A percentile compares a stretch with the other conserved stretches of the same genome.
phyloP scores from a whole-genome alignment of 2,329 filamentous ascomycete species.

The Xylariaceae sp. region DNA sequence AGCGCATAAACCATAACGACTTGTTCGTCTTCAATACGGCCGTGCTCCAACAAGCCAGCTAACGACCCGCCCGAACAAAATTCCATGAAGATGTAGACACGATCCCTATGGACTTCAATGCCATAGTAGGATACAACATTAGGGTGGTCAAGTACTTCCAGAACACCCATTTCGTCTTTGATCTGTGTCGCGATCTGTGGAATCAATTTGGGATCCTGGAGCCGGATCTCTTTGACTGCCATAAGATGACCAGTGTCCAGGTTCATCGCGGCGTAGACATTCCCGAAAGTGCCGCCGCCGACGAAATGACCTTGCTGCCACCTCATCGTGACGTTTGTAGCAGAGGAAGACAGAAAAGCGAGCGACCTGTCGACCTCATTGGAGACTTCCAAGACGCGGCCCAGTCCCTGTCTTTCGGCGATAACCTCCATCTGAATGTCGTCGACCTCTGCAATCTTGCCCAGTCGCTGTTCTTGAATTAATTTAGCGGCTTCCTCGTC shows the following conservation, averaged over 20 bases:
- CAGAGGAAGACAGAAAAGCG: slow-evolving; percentile 87
- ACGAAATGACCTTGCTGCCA: slow-evolving; percentile 99
- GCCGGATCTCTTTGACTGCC: slow-evolving; percentile 97
- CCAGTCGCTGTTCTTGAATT: slow-evolving; percentile 71
- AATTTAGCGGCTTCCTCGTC: slow-evolving; percentile 80
- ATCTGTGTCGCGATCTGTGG: slow-evolving; percentile 92
- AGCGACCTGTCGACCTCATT: slow-evolving; percentile 95
- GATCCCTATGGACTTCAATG: slow-evolving; percentile 96
- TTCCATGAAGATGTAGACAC: slow-evolving; percentile 99
- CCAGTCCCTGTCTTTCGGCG: slow-evolving; percentile 80
- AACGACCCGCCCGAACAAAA: slow-evolving; percentile 95
- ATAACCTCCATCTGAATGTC: slow-evolving; percentile 73
- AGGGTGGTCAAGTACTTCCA: slow-evolving; percentile 93
- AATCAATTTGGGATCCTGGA: slow-evolving; percentile 95
- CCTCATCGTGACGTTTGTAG: slow-evolving; percentile 89
- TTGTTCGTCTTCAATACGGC: slow-evolving; percentile 94
- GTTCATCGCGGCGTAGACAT: slow-evolving; percentile 96
- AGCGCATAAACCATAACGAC: slow-evolving; percentile 96
- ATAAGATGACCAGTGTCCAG: slow-evolving; percentile 93
- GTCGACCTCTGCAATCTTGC: slow-evolving; percentile 72
- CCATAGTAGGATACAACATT: slow-evolving; percentile 98
- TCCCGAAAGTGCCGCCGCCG: slow-evolving; percentile 93
- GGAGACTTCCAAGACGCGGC: slow-evolving; percentile 85
- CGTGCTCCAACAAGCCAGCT: slow-evolving; percentile 85
- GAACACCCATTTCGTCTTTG: slow-evolving; percentile 91